These are phyloP conservation scores for Rhodotorula sp. DNA, from an alignment of 1,284 basidiomycete species.

Conservation along the genomic window DNA sequence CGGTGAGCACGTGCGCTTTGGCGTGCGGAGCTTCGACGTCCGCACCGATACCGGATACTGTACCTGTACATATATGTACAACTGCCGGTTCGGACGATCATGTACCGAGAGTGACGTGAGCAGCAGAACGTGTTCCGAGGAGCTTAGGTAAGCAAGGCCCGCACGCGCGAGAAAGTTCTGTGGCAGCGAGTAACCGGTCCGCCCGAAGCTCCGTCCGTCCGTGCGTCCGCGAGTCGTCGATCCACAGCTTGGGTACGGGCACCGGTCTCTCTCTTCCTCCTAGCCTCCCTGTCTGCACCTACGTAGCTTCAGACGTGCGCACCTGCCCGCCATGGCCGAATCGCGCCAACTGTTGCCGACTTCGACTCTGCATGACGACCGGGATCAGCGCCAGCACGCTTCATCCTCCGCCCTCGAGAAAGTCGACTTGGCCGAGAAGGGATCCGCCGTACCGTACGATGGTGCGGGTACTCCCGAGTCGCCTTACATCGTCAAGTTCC, in stretches of 20 bases:
- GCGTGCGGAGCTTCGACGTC: too few relatives aligned
- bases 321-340: neutral
- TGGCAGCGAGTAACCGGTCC: too few relatives aligned
- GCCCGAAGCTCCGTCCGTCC: neutral
- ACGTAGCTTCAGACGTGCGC: neutral
- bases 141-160: too few relatives aligned
- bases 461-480: conserved; percentile 32
- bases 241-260: neutral
- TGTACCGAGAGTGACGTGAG: too few relatives aligned
- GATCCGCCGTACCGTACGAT: conserved; percentile 10
- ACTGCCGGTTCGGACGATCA: too few relatives aligned
- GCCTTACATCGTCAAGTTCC: conserved; percentile 36
- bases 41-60: too few relatives aligned
- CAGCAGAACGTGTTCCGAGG: too few relatives aligned
- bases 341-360: conserved; percentile 9
- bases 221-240: neutral
- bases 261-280: neutral
- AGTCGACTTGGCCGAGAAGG: conserved; percentile 6
- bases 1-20: too few relatives aligned
- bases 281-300: neutral
- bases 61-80: too few relatives aligned
- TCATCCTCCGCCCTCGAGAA: neutral
- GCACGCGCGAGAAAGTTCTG: too few relatives aligned
- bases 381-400: neutral
- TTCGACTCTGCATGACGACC: conserved; percentile 19